Evolutionary conservation across 2,329 filamentous ascomycete species (phyloP).

Genomic region (Penicillium sp.): DNA sequence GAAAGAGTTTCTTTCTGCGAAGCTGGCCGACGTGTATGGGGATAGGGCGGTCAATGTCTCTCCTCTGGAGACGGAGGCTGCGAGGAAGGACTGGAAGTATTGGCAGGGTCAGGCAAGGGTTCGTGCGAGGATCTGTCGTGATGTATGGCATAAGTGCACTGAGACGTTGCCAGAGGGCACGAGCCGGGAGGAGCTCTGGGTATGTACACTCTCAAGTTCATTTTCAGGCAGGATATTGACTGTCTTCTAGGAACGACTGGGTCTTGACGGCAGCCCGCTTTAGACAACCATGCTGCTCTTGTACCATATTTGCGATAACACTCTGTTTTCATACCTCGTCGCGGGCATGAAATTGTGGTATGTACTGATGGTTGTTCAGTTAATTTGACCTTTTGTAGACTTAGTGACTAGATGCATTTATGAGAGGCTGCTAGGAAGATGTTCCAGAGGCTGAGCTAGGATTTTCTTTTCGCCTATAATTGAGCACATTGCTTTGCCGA

Average conservation of each 20-base stretch:
- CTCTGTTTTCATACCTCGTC: neutral
- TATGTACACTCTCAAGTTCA: slow-evolving; percentile 24
- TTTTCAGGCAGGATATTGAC: neutral
- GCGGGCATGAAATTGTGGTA: neutral
- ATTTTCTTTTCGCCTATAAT: neutral
- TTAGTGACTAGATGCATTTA: neutral
- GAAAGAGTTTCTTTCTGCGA: slow-evolving; percentile 45
- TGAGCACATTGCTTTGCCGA: neutral
- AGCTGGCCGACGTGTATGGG: slow-evolving; percentile 48
- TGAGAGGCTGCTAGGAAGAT: neutral
- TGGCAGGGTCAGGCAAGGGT: slow-evolving; percentile 47
- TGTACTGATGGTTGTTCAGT: neutral
- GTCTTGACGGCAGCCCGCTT: slow-evolving; percentile 40
- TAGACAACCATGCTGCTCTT: neutral
- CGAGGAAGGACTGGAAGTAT: slow-evolving; percentile 53
- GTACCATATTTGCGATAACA: neutral
- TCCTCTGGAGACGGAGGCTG: slow-evolving; percentile 52
- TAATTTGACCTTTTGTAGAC: neutral
- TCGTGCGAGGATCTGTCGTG: slow-evolving; percentile 55
- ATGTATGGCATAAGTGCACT: slow-evolving; percentile 57
- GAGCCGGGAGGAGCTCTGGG: slow-evolving; percentile 56
- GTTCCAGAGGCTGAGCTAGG: neutral
- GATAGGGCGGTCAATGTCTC: slow-evolving; percentile 51
- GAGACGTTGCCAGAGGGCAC: slow-evolving; percentile 55
- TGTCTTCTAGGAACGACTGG: slow-evolving; percentile 38